Conservation (phyloP, 2,329 filamentous ascomycete genomes). For the Epichloe aotearoae region DNA sequence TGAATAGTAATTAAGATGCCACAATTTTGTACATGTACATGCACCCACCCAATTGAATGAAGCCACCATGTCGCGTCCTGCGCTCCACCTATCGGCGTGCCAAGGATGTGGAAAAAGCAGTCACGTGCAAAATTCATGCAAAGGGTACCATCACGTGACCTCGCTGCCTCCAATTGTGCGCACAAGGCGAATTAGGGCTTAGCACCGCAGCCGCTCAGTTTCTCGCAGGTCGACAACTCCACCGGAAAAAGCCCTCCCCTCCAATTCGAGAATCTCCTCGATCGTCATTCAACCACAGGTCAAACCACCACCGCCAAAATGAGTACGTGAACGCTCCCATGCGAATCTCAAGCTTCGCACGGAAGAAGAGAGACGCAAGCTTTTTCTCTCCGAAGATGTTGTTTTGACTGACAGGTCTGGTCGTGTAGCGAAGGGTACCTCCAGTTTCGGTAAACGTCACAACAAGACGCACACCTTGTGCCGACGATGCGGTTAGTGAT, state of each 20-base stretch:
- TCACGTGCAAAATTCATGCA: neutral
- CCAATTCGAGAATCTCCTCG: conserved; percentile 22
- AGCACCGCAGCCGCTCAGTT: conserved; percentile 5
- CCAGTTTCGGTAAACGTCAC: conserved; percentile 56
- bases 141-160: conserved; percentile 21
- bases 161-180: conserved; percentile 8
- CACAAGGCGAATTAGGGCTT: conserved; percentile 23
- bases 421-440: conserved; percentile 42
- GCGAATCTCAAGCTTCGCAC: conserved; percentile 1
- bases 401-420: conserved; percentile 12
- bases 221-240: conserved; percentile 19
- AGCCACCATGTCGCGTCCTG: no score
- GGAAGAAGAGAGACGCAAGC: neutral
- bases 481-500: conserved; percentile 86
- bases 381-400: neutral
- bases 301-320: conserved; percentile 39
- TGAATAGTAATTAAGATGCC: no score
- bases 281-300: conserved; percentile 26
- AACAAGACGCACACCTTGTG: conserved; percentile 98
- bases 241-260: conserved; percentile 20
- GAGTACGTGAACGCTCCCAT: conserved; percentile 32
- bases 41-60: no score
- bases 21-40: no score
- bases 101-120: neutral
- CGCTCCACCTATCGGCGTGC: no score